These are phyloP conservation scores for Rhizopogon sp. DNA, from an alignment of 768 basidiomycete species.

Conservation along the genomic window DNA sequence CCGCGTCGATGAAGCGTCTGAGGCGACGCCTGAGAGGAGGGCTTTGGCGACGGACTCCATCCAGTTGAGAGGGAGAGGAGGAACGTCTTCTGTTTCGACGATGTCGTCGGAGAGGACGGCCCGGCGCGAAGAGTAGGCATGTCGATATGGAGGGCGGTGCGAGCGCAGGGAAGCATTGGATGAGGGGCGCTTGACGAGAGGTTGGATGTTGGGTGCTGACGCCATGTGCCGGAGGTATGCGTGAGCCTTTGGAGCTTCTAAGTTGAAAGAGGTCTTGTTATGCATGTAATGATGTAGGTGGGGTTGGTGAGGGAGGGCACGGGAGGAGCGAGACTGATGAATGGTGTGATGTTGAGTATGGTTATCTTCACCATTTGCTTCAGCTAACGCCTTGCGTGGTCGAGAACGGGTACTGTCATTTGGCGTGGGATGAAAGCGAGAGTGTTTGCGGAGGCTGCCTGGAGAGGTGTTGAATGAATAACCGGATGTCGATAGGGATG, in stretches of 20 bases:
- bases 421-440: background rate
- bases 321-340: slow-evolving; percentile 19
- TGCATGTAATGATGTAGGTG: slow-evolving; percentile 14
- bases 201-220: slow-evolving; percentile 46
- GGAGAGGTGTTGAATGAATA: slow-evolving; percentile 14
- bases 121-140: slow-evolving; percentile 9
- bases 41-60: slow-evolving; percentile 65
- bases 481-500: slow-evolving; percentile 10
- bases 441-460: slow-evolving; percentile 12
- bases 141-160: slow-evolving; percentile 30
- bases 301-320: slow-evolving; percentile 16
- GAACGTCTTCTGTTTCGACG: slow-evolving; percentile 21
- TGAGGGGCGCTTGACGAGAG: slow-evolving; percentile 26
- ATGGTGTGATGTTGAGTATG: slow-evolving; percentile 5
- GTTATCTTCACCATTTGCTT: background rate
- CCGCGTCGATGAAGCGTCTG: slow-evolving; percentile 18
- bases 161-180: slow-evolving; percentile 30
- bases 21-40: slow-evolving; percentile 45
- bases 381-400: background rate
- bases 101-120: slow-evolving; percentile 29
- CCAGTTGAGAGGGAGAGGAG: slow-evolving; percentile 69
- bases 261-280: slow-evolving; percentile 18
- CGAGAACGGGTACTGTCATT: background rate
- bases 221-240: slow-evolving; percentile 74
- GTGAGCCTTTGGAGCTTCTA: slow-evolving; percentile 44